Evolutionary conservation across 2,329 filamentous ascomycete genomes (phyloP), one percentile per base, ranked within the genome.

Genomic region (Septoria linicola): DNA sequence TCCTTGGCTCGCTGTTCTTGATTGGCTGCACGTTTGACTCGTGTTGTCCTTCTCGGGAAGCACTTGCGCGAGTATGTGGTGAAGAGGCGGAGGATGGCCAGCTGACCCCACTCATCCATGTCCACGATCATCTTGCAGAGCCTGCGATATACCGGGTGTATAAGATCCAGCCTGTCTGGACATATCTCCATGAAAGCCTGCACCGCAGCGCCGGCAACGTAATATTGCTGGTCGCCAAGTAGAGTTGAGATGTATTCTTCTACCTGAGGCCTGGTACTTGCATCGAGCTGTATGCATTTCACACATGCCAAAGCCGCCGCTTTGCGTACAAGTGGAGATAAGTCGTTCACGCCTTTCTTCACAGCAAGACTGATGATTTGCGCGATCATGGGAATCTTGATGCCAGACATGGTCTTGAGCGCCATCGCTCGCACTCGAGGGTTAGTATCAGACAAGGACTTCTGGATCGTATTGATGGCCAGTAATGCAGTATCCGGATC

Each of bases 21-120:
- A 2, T 65, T 80, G 20, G 59, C 66, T 67, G 51, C 73, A 60
- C 75, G 83, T 35, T 76, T 82, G 2, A 79, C 72, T 59, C 77
- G 83, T 58, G 76, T 76, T 7, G 76, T 86, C 66, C 80, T 80
- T 49, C 79, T 78, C 0, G 93, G 91, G 62, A 99, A 99, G 69
- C 89, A 96, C 66, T 82, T 87, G 48, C 93, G 82, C 1, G 88
- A 84, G 69, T 99, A 99, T 17, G 84, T 75, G 1, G 87, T 85
- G 82, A 97, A 85, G 58, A 99, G 75, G 32, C 84, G 81, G 61
- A 99, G 67, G 2, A 88, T 88, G 2, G 89, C 87, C 47, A 97
- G 71, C 72, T 99, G 93, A 35, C 90, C 88, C 93, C 93, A 99
- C 72, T 99, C 93, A 66, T 99, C 93, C 93, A 99, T 99, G 67